Evolutionary conservation across 768 basidiomycete genomes (phyloP).

Genomic region (Leccinellum albellum): DNA sequence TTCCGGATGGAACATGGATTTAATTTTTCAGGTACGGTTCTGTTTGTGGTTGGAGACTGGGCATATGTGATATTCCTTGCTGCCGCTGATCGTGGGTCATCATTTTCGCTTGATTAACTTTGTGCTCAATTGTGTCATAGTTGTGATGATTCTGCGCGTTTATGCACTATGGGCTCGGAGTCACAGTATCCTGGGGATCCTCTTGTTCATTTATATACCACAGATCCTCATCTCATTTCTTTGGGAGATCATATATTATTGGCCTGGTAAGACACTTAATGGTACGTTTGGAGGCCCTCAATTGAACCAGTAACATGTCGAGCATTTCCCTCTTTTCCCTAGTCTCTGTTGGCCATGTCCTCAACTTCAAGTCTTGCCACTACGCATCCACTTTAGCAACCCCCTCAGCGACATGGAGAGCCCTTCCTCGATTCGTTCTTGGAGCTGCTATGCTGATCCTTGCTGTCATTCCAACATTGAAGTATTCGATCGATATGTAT

Average conservation of each 20-base stretch:
- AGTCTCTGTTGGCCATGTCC: not conserved
- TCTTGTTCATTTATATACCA: not conserved
- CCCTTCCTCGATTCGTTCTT: not conserved
- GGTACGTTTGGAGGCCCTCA: not conserved
- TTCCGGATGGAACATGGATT: too few species aligned
- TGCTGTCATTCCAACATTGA: not conserved
- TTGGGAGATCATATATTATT: not conserved
- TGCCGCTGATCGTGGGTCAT: not conserved
- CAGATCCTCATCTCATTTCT: not conserved
- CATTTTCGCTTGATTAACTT: too few species aligned
- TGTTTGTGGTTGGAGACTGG: not conserved
- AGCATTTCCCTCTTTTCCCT: not conserved
- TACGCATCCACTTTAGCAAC: not conserved
- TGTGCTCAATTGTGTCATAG: not conserved
- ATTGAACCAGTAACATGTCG: not conserved
- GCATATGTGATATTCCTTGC: not conserved
- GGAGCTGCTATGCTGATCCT: not conserved
- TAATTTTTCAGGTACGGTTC: not conserved
- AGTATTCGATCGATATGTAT: not conserved
- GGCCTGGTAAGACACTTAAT: not conserved
- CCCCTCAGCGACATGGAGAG: not conserved
- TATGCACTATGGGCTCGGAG: not conserved
- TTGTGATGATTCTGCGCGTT: not conserved
- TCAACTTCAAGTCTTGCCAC: not conserved
- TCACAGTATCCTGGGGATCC: not conserved